These are phyloP conservation scores for Synura sp. DNA, from an alignment of 352 stramenopile genomes.

Conservation along the genomic window DNA sequence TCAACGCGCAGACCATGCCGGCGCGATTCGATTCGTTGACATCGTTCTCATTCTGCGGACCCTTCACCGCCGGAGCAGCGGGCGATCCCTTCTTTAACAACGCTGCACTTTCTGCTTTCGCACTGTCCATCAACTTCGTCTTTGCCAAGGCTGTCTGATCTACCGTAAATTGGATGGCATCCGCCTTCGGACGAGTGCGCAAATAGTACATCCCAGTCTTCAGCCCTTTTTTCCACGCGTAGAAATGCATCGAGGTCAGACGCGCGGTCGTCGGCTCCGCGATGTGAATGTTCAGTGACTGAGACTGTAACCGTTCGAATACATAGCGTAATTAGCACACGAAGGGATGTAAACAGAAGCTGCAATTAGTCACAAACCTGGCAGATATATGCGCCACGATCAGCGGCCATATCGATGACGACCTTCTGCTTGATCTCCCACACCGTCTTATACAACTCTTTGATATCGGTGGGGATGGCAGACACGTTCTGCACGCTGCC, in stretches of 20 bases:
- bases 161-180: constrained; percentile 99
- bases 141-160: constrained; percentile 75
- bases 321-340: background rate
- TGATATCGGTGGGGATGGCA: constrained; percentile 64
- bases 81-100: background rate
- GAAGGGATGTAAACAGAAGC: no score
- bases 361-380: no score
- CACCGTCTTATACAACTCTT: constrained; percentile 98
- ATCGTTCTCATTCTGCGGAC: no score
- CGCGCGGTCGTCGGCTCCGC: constrained; percentile 93
- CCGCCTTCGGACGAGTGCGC: constrained; percentile 92
- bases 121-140: constrained; percentile 19
- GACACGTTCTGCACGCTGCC: constrained; percentile 86
- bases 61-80: background rate
- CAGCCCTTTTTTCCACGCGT: constrained; percentile 98
- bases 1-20: no score
- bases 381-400: constrained; percentile 97
- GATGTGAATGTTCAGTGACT: constrained; percentile 98
- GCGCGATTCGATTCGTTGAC: no score
- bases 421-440: constrained; percentile 98
- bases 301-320: constrained; percentile 69
- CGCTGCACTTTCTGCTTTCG: background rate
- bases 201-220: constrained; percentile 99
- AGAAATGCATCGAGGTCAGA: constrained; percentile 99
- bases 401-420: constrained; percentile 95